phyloP scores from a whole-genome alignment of 192 early-diverging fungal genomes.

The Umbelopsis vinacea region DNA sequence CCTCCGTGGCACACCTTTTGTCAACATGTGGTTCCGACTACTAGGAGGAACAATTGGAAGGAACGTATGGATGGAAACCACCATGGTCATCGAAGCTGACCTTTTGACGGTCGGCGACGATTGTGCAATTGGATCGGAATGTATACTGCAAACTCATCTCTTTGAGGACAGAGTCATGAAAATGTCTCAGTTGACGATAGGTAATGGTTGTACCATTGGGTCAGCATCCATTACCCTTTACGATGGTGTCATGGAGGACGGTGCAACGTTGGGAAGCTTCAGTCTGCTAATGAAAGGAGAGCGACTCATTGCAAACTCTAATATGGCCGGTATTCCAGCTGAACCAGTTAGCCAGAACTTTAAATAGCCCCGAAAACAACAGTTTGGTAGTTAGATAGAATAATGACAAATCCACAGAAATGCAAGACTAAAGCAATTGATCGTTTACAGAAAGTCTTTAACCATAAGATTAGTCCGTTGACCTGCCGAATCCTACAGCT shows the following conservation, averaged over 20 bases:
- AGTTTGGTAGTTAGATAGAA: no score
- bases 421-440: no score
- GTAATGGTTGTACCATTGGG: not conserved
- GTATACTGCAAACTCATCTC: not conserved
- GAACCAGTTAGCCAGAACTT: not conserved
- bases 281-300: slow-evolving; percentile 7
- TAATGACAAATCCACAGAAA: no score
- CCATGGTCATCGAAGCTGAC: not conserved
- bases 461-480: no score
- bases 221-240: not conserved
- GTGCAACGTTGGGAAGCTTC: not conserved
- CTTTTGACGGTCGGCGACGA: not conserved
- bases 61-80: not conserved
- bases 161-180: slow-evolving; percentile 13
- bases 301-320: not conserved
- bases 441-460: no score
- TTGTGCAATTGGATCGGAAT: not conserved
- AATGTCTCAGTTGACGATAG: slow-evolving; percentile 1
- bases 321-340: slow-evolving; percentile 4
- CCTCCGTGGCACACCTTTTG: not conserved
- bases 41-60: slow-evolving; percentile 2
- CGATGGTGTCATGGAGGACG: slow-evolving; percentile 2
- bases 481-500: no score
- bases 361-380: not conserved
- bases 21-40: not conserved